A percentile compares a stretch with the other conserved stretches of the same genome.
These are phyloP conservation scores for Emmonsiellopsis sp. DNA, from an alignment of 2,329 filamentous ascomycete species.

Conservation along the genomic window DNA sequence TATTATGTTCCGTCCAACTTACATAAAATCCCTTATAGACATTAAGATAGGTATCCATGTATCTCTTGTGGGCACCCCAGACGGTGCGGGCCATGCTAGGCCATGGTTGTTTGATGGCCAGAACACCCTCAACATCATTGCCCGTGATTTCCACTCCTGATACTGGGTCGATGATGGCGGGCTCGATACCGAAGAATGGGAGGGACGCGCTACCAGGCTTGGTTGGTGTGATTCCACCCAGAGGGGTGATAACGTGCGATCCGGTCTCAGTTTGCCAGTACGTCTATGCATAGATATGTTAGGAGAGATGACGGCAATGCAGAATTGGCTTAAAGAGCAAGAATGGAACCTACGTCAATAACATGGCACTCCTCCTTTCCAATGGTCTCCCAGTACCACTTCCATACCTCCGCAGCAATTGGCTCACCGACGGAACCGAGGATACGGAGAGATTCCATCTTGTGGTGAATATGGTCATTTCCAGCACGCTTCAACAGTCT, in stretches of 20 bases:
- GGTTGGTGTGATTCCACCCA: conserved; percentile 87
- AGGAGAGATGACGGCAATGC: not conserved
- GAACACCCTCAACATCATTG: conserved; percentile 93
- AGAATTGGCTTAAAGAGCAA: not conserved
- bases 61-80: conserved; percentile 94
- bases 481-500: conserved; percentile 91
- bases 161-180: conserved; percentile 92
- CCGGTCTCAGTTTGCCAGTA: conserved; percentile 99
- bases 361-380: conserved; percentile 90
- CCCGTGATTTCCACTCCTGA: conserved; percentile 87
- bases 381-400: conserved; percentile 96
- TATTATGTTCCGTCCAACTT: conserved; percentile 32
- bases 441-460: conserved; percentile 83
- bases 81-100: conserved; percentile 97
- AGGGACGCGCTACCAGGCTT: conserved; percentile 94
- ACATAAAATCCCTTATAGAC: conserved; percentile 98
- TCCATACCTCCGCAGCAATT: conserved; percentile 97
- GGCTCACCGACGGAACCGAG: conserved; percentile 94
- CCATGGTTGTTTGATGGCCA: conserved; percentile 97
- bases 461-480: conserved; percentile 78
- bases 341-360: conserved; percentile 66
- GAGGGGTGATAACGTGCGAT: conserved; percentile 86
- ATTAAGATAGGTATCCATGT: conserved; percentile 97
- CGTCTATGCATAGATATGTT: conserved; percentile 49
- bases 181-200: conserved; percentile 97